Percentiles rank a stretch among this genome's conserved stretches.
These are phyloP conservation scores for Barnettozyma sp. DNA, from an alignment of 805 yeast species.

Conservation along the genomic window DNA sequence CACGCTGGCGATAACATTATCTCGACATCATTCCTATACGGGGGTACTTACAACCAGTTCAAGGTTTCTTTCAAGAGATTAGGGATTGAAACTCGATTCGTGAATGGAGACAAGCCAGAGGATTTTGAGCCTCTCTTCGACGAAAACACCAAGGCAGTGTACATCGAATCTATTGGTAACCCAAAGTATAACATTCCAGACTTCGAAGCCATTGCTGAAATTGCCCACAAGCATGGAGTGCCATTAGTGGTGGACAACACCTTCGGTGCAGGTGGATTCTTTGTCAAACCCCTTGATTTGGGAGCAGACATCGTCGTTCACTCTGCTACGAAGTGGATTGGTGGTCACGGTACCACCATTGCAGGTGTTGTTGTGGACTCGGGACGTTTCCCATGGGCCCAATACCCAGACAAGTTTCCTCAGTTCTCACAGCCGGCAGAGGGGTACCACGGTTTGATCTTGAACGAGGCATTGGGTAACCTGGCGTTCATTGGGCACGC, in stretches of 20 bases:
- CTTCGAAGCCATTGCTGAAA: constrained; percentile 63
- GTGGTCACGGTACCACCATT: constrained; percentile 94
- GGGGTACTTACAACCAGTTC: constrained; percentile 95
- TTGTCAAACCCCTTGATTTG: constrained; percentile 73
- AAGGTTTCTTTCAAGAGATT: constrained; percentile 85
- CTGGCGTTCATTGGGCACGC: constrained; percentile 73
- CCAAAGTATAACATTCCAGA: constrained; percentile 92
- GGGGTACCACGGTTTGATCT: constrained; percentile 85
- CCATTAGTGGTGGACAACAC: constrained; percentile 95
- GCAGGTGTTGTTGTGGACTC: constrained; percentile 88
- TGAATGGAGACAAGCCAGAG: constrained; percentile 68
- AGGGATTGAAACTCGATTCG: constrained; percentile 82
- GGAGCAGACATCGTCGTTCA: constrained; percentile 92
- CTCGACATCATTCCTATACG: constrained; percentile 81
- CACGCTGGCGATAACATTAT: constrained; percentile 86
- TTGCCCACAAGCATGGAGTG: constrained; percentile 81
- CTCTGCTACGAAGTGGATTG: constrained; percentile 97
- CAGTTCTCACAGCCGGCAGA: constrained; percentile 87
- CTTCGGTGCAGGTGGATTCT: constrained; percentile 93
- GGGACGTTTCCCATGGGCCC: constrained; percentile 88
- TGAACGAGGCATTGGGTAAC: constrained; percentile 76
- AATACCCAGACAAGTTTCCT: constrained; percentile 82
- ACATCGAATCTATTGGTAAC: constrained; percentile 86
- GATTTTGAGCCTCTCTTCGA: constrained; percentile 71
- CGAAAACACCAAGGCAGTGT: constrained; percentile 82